Conservation (phyloP, 148 eudicot genomes). For the Diospyros kaki region DNA sequence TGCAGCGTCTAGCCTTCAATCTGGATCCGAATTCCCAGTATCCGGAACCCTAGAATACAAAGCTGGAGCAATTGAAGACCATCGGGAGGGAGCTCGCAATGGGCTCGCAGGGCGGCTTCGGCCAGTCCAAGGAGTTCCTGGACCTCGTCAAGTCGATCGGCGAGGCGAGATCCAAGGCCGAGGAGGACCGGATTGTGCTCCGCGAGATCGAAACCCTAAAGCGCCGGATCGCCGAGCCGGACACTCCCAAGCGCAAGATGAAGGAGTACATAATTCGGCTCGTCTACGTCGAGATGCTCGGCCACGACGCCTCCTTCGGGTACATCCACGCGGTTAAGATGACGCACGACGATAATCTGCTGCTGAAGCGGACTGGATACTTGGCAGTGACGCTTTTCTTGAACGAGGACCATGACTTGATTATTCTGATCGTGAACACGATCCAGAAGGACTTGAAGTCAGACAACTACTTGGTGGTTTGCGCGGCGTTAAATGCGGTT, state of each 20-base stretch:
- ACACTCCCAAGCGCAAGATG: slow-evolving; percentile 77
- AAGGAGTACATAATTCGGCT: slow-evolving; percentile 83
- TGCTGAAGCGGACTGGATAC: slow-evolving; percentile 78
- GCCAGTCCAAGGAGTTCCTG: slow-evolving; percentile 85
- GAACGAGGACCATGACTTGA: slow-evolving; percentile 91
- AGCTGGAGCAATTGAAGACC: slow-evolving; percentile 86
- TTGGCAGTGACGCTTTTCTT: slow-evolving; percentile 82
- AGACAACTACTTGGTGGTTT: slow-evolving; percentile 84
- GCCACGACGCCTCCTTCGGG: slow-evolving; percentile 87
- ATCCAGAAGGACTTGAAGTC: slow-evolving; percentile 96
- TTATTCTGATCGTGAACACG: slow-evolving; percentile 89
- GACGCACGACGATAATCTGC: slow-evolving; percentile 72
- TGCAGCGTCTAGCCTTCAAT: neutral
- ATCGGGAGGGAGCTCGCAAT: slow-evolving; percentile 91
- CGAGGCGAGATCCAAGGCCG: slow-evolving; percentile 86
- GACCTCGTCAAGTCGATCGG: slow-evolving; percentile 96
- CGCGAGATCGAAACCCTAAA: slow-evolving; percentile 78
- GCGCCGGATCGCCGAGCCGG: slow-evolving; percentile 54
- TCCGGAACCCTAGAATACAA: neutral
- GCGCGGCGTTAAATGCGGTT: slow-evolving; percentile 86
- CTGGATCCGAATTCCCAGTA: neutral
- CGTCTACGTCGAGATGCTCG: slow-evolving; percentile 85
- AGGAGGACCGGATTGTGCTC: slow-evolving; percentile 82
- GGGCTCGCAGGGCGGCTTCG: slow-evolving; percentile 88
- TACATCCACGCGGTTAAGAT: slow-evolving; percentile 94